These are phyloP conservation scores for Orbilia brochopaga DNA, from an alignment of 2,329 filamentous ascomycete species.

Conservation along the genomic window DNA sequence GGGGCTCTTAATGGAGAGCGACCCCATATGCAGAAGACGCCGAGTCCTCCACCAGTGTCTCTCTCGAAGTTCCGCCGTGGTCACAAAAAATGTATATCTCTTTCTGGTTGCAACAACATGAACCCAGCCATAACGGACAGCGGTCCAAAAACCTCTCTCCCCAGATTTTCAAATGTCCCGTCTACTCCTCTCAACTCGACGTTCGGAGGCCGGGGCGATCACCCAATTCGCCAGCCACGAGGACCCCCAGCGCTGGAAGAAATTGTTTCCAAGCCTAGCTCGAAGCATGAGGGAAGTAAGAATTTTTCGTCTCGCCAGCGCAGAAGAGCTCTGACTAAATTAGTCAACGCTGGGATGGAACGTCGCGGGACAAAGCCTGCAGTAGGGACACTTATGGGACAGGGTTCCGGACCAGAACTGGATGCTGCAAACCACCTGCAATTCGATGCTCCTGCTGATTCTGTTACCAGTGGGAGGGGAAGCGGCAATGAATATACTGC, in stretches of 20 bases:
- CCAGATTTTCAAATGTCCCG: conserved; percentile 81
- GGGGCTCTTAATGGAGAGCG: conserved; percentile 5
- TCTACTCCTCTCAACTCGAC: conserved; percentile 79
- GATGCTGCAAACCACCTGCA: background rate
- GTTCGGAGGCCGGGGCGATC: conserved; percentile 94
- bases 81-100: conserved; percentile 86
- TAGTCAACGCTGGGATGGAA: conserved; percentile 86
- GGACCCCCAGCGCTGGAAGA: conserved; percentile 92
- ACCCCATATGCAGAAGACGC: conserved; percentile 23
- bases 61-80: conserved; percentile 59
- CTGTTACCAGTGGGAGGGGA: background rate
- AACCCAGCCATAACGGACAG: conserved; percentile 63
- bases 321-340: conserved; percentile 86
- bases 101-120: conserved; percentile 67
- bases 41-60: conserved; percentile 31
- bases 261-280: conserved; percentile 84
- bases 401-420: background rate
- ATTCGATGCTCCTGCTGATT: background rate
- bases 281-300: conserved; percentile 93
- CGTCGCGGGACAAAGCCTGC: conserved; percentile 71
- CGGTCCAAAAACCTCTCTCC: conserved; percentile 68
- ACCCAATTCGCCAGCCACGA: conserved; percentile 89
- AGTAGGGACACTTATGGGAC: conserved; percentile 63
- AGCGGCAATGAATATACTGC: conserved; percentile 71
- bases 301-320: conserved; percentile 95